phyloP scores from a whole-genome alignment of 305 asterid species.

The Petunia hybrid region DNA sequence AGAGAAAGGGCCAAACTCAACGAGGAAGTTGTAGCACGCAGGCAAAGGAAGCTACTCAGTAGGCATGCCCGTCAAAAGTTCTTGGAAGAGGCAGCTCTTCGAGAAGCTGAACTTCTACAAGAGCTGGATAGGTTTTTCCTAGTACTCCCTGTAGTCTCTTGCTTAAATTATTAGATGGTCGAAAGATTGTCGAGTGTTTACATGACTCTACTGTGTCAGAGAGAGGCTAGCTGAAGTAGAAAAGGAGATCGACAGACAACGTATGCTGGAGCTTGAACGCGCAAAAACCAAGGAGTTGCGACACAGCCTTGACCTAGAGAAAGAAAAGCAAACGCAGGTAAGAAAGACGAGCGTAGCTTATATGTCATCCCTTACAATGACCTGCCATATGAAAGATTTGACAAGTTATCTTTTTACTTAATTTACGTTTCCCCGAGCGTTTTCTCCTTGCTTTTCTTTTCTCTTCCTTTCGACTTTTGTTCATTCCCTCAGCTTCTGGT shows the following conservation, averaged over 20 bases:
- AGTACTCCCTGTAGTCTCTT: slow-evolving; percentile 8
- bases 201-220: slow-evolving; percentile 50
- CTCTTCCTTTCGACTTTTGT: not conserved
- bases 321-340: slow-evolving; percentile 96
- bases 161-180: slow-evolving; percentile 1
- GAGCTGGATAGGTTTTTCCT: slow-evolving; percentile 78
- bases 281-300: slow-evolving; percentile 91
- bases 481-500: not conserved
- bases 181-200: slow-evolving; percentile 14
- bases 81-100: slow-evolving; percentile 86
- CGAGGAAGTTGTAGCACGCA: slow-evolving; percentile 83
- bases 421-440: not conserved
- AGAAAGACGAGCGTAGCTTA: slow-evolving; percentile 37
- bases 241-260: slow-evolving; percentile 92
- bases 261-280: slow-evolving; percentile 82
- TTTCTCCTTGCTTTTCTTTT: slow-evolving; percentile 21
- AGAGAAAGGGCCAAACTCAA: slow-evolving; percentile 85
- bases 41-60: slow-evolving; percentile 79
- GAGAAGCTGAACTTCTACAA: slow-evolving; percentile 89
- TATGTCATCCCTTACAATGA: not conserved
- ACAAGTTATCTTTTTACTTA: not conserved
- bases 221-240: slow-evolving; percentile 82
- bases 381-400: not conserved
- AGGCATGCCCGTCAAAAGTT: slow-evolving; percentile 78
- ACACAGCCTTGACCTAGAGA: slow-evolving; percentile 95